phyloP scores from a whole-genome alignment of 73 alveolate species.

The Durusdinium trenchii region DNA sequence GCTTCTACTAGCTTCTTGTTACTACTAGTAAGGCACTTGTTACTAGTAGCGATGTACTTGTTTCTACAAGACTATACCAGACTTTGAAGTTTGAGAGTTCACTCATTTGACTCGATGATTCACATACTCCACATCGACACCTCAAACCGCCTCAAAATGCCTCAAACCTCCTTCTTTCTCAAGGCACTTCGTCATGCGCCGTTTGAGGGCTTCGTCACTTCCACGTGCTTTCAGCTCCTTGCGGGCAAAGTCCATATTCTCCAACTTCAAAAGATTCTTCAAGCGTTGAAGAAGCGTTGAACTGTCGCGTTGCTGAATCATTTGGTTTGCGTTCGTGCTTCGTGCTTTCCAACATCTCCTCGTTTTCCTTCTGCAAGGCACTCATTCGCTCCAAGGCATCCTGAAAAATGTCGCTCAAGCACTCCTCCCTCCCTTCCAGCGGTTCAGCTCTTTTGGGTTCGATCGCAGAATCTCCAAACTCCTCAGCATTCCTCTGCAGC shows the following conservation, averaged over 20 bases:
- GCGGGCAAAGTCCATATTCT: no score
- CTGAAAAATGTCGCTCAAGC: neutral
- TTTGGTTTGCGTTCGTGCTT: neutral
- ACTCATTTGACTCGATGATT: no score
- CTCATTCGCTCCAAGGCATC: conserved; percentile 36
- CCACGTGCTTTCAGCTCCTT: conserved; percentile 15
- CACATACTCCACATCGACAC: no score
- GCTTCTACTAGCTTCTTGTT: no score
- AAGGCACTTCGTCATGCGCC: conserved; percentile 38
- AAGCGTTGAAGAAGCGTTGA: neutral
- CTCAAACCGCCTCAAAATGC: no score
- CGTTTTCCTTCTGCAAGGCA: conserved; percentile 17
- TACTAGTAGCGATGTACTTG: no score
- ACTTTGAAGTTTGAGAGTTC: no score
- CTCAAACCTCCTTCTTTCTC: neutral
- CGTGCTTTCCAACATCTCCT: neutral
- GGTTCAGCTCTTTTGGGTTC: neutral
- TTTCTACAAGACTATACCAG: no score
- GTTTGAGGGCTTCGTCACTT: conserved; percentile 18
- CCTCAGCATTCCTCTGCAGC: conserved; percentile 48
- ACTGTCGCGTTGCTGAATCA: neutral
- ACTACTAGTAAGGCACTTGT: no score
- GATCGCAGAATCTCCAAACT: neutral
- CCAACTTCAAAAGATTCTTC: no score
- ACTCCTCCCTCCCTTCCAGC: neutral